Evolutionary conservation across 2,329 filamentous ascomycete genomes (phyloP).

Genomic region (Beauveria sp.): DNA sequence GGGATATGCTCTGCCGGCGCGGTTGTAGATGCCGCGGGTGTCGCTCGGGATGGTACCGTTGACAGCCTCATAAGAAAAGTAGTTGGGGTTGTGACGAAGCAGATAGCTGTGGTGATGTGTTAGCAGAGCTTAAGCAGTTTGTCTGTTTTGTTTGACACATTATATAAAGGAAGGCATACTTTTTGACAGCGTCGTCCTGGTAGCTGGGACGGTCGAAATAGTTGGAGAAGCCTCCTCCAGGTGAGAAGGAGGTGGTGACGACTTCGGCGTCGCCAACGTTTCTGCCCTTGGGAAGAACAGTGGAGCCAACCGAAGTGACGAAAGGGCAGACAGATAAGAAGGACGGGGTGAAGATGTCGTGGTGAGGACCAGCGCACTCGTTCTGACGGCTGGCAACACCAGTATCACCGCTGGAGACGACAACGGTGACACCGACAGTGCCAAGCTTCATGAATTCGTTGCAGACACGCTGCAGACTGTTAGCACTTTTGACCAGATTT

Average conservation of each 20-base stretch:
- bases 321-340: constrained; percentile 33
- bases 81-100: constrained; percentile 13
- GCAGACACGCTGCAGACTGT: constrained; percentile 26
- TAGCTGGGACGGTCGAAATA: constrained; percentile 38
- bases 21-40: constrained; percentile 33
- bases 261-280: constrained; percentile 37
- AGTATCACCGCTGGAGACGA: constrained; percentile 34
- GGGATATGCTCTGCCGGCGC: constrained; percentile 29
- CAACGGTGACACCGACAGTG: constrained; percentile 32
- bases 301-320: constrained; percentile 43
- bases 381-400: constrained; percentile 24
- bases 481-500: neutral
- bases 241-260: constrained; percentile 39
- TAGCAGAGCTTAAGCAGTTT: constrained; percentile 7
- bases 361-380: constrained; percentile 11
- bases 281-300: constrained; percentile 33
- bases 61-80: constrained; percentile 26
- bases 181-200: constrained; percentile 32
- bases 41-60: constrained; percentile 25
- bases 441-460: constrained; percentile 40
- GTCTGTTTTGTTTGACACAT: too few species aligned
- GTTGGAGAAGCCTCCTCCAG: constrained; percentile 21
- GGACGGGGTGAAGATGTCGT: constrained; percentile 26
- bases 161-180: neutral
- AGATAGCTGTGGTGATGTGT: constrained; percentile 25